Evolutionary conservation across 177 flowering plant genomes (phyloP), one percentile per base, ranked within the genome.

Genomic region (Vitis hybrid): DNA sequence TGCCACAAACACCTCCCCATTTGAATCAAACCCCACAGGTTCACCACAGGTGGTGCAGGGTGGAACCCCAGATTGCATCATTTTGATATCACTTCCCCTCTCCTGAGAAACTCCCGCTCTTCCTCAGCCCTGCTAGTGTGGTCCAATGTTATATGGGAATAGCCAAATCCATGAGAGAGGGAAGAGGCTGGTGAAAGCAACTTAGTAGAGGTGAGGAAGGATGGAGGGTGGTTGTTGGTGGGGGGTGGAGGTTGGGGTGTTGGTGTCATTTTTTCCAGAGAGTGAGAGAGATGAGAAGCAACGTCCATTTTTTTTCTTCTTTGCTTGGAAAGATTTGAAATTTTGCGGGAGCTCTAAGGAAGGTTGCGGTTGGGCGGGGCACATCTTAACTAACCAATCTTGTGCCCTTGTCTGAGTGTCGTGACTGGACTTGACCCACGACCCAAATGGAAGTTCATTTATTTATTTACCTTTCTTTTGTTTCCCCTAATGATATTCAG

Each of bases 51-150:
- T 77, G 69, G 77, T 75, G 82, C 99, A 95, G 4, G 74, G 51
- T 14, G 95, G 97, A 78, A 74, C 81, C 60, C 82, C 90, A 50
- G 97, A 84, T 24, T 84, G 82, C 98, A 93, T 91, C 96, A 94
- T 94, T 71, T 74, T 85, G 64, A 14, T 6, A 19, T 17, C 8
- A 15, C 18, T 27, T 61, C 48, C 21, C 32, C 12, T 32, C 24
- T 32, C 21, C 40, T 11, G 21, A 27, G 27, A 14, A 54, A 14
- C 35, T 54, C 58, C 24, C 52, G 59, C 13, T 49, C 69, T 51
- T 60, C 66, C 70, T 70, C 70, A 50, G 55, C 61, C 13, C 58
- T 40, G 63, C 72, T 15, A 40, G 35, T 11, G 4, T 35, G 32
- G n/a, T 40, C 4, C 46, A 4, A 40, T 40, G 62, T 73, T 73